Evolutionary conservation across 2,329 filamentous ascomycete species (phyloP).

Genomic region (Curvularia verruculosa): DNA sequence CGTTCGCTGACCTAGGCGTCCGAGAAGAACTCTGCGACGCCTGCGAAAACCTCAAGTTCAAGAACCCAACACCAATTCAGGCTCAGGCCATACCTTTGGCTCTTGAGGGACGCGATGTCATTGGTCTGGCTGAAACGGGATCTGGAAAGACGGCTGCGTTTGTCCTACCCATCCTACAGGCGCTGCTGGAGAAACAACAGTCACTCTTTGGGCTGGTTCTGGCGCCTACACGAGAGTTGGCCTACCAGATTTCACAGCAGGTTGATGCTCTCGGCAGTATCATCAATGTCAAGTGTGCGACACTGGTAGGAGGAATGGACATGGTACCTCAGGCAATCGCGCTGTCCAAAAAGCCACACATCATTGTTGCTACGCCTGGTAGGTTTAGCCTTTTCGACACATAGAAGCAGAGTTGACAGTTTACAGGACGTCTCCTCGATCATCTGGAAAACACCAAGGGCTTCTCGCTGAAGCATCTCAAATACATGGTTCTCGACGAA

Average conservation of each 20-base stretch:
- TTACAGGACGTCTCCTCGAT: conserved; percentile 75
- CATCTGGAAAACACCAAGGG: conserved; percentile 97
- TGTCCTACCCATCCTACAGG: conserved; percentile 86
- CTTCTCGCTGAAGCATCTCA: conserved; percentile 80
- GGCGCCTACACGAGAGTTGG: conserved; percentile 90
- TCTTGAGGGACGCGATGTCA: conserved; percentile 81
- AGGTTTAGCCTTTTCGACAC: background rate
- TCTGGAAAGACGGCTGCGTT: conserved; percentile 97
- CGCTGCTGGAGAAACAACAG: conserved; percentile 85
- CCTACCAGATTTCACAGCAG: conserved; percentile 85
- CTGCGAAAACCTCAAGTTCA: conserved; percentile 82
- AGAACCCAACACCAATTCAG: conserved; percentile 86
- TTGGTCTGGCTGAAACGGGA: conserved; percentile 93
- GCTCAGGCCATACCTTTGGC: conserved; percentile 81
- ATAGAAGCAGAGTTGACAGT: background rate
- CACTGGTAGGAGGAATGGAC: conserved; percentile 92
- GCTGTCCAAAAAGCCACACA: conserved; percentile 93
- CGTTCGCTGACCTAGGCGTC: conserved; percentile 76
- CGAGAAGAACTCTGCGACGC: conserved; percentile 89
- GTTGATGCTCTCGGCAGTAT: conserved; percentile 87
- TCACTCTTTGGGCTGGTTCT: conserved; percentile 87
- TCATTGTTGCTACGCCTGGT: conserved; percentile 86
- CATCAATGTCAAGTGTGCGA: conserved; percentile 84
- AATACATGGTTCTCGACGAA: conserved; percentile 94
- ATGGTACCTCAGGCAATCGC: conserved; percentile 93